Evolutionary conservation across 2,329 filamentous ascomycete species (phyloP), one percentile per base, ranked within the genome.

Genomic region (Madurella mycetomatis): DNA sequence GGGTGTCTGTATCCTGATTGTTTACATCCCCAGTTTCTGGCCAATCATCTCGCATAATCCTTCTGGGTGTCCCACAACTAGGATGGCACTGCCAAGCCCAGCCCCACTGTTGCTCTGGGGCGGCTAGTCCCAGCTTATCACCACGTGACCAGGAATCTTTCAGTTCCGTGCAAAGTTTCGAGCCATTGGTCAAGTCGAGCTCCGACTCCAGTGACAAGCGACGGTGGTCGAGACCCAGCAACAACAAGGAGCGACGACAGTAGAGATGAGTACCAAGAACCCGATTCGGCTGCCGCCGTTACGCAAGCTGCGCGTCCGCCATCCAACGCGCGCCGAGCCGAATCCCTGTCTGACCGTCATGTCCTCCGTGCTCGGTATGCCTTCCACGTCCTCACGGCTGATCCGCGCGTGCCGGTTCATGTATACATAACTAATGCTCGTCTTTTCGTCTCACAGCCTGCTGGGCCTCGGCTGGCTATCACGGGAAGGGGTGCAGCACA

Each of bases 401-500:
- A 16, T 2, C 25, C 7, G 7, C 4, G 25, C 7, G 25, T 18
- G 47, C 15, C 18, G 9, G 30, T 49, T 49, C 18, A 55, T 12
- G 4, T n/a, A 15, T 32, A 25, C 11, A 15, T 32, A 25, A 39
- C 37, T 44, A 2, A 46, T 44, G 17, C 30, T n/a, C 17, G 16
- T 25, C 44, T 44, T 11, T 5, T 32, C 19, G n/a, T 5, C 25
- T 16, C 46, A 49, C 40, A 92, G 88, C 87, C 59, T 94, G 89
- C 73, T 94, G 89, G 89, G 89, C 89, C 1, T 92, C 88, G 2
- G 81, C 85, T 31, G 88, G 88, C 46, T 86, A 86, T 72, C 86
- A 74, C 68, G 75, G 79, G 5, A 67, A 76, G 12, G 82, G 82
- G 39, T 86, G 83, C 68, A 76, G 76, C 19, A 74, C 76, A 41